A percentile compares a stretch with the other conserved stretches of the same genome.
These are phyloP conservation scores for Whalleya microplaca DNA, from an alignment of 2,329 filamentous ascomycete species.

Conservation along the genomic window DNA sequence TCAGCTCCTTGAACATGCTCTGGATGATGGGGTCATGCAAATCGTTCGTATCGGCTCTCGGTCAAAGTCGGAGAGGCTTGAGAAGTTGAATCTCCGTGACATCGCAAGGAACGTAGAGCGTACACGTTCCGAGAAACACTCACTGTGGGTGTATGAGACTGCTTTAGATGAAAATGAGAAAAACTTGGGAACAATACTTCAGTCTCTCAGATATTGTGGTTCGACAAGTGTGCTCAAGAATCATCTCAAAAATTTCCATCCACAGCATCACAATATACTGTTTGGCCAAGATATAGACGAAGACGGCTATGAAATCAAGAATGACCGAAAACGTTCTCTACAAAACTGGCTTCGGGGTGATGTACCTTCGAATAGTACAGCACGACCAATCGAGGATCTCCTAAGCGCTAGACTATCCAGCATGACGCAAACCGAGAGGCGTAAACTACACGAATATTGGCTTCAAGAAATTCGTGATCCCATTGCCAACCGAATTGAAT, in stretches of 20 bases:
- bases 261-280: slow-evolving; percentile 29
- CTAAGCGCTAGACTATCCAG: slow-evolving; percentile 14
- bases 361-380: neutral
- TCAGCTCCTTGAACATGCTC: slow-evolving; percentile 63
- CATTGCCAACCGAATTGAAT: slow-evolving; percentile 12
- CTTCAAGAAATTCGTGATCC: slow-evolving; percentile 29
- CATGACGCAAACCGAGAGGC: slow-evolving; percentile 32
- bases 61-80: slow-evolving; percentile 57
- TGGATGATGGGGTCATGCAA: slow-evolving; percentile 49
- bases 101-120: slow-evolving; percentile 37
- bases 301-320: slow-evolving; percentile 28
- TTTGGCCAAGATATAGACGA: slow-evolving; percentile 31
- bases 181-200: slow-evolving; percentile 1
- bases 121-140: slow-evolving; percentile 45
- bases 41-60: slow-evolving; percentile 66
- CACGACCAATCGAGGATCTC: slow-evolving; percentile 13
- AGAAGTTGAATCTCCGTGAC: slow-evolving; percentile 52
- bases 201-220: slow-evolving; percentile 20
- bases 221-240: slow-evolving; percentile 17
- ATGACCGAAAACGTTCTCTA: slow-evolving; percentile 17
- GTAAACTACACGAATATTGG: slow-evolving; percentile 37
- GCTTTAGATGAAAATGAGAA: slow-evolving; percentile 11
- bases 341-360: slow-evolving; percentile 27
- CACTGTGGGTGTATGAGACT: slow-evolving; percentile 33
- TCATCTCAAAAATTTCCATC: slow-evolving; percentile 27